These are phyloP conservation scores for Acer yangbiense DNA, from an alignment of 345 rosid species.

Conservation along the genomic window DNA sequence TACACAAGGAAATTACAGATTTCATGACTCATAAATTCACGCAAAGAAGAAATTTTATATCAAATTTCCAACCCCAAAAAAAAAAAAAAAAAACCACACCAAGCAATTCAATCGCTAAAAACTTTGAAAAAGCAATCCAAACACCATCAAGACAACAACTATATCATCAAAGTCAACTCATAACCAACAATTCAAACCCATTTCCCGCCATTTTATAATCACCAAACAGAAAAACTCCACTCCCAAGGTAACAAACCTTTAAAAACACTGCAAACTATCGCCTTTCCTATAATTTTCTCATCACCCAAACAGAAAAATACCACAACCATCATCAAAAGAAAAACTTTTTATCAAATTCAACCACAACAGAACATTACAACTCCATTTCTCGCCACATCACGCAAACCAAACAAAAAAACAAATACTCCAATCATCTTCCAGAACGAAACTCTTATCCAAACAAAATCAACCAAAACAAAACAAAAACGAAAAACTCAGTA, in stretches of 20 bases:
- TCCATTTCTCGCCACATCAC: no score
- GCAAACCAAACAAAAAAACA: no score
- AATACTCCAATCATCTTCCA: neutral
- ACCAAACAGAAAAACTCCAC: neutral
- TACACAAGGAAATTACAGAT: neutral
- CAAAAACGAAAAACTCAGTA: neutral
- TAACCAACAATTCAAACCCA: neutral
- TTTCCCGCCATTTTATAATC: conserved; percentile 3
- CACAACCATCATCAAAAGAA: neutral
- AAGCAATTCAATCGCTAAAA: no score
- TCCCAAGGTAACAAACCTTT: neutral
- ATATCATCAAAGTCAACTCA: neutral
- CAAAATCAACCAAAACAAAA: neutral
- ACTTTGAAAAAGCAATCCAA: neutral
- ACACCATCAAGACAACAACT: neutral
- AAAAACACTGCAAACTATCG: neutral
- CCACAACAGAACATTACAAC: neutral
- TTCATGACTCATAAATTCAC: neutral
- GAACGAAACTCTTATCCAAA: neutral
- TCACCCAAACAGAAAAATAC: neutral
- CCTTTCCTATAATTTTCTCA: neutral
- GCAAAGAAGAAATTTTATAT: neutral
- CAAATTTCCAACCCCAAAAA: neutral
- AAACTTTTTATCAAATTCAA: neutral
- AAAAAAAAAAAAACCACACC: neutral